phyloP scores from a whole-genome alignment of 495 filamentous ascomycete genomes.

The Platismatia glauca region DNA sequence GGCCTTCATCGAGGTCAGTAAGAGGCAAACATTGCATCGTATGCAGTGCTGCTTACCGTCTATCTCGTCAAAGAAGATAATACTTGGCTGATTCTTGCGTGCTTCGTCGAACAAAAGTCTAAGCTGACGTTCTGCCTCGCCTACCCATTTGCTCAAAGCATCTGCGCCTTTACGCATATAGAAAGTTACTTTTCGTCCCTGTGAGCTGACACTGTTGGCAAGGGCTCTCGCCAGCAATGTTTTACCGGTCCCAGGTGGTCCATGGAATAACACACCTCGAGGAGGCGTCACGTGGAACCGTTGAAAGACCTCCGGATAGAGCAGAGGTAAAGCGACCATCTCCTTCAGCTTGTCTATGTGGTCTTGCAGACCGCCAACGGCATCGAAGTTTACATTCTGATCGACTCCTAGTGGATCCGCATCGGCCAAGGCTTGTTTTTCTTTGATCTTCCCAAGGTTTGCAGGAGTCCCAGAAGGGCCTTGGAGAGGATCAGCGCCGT shows the following conservation, averaged over 20 bases:
- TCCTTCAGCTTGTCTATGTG: conserved; percentile 96
- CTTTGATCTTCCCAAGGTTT: conserved; percentile 83
- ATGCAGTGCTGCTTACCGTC: conserved; percentile 50
- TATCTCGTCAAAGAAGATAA: conserved; percentile 99
- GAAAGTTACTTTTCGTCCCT: conserved; percentile 89
- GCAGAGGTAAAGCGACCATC: conserved; percentile 87
- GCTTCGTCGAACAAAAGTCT: conserved; percentile 93
- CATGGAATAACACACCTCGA: conserved; percentile 91
- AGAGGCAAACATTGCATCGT: conserved; percentile 3
- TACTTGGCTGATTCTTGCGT: conserved; percentile 87
- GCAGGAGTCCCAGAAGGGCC: conserved; percentile 58
- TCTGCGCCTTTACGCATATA: conserved; percentile 99
- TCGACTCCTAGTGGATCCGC: conserved; percentile 91
- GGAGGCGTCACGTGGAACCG: conserved; percentile 88
- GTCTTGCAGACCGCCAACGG: conserved; percentile 80
- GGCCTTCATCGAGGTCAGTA: conserved; percentile 35
- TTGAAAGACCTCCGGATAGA: conserved; percentile 92
- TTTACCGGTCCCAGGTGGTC: conserved; percentile 95
- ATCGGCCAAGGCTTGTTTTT: conserved; percentile 72
- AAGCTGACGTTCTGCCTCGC: conserved; percentile 91
- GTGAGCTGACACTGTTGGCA: conserved; percentile 67
- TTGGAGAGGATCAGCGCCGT: conserved; percentile 56
- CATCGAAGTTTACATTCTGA: conserved; percentile 80
- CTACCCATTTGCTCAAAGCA: conserved; percentile 96
- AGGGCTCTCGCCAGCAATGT: conserved; percentile 87